Base-by-base conservation (phyloP, 2,329 filamentous ascomycete genomes). In the Cytospora piceae region DNA sequence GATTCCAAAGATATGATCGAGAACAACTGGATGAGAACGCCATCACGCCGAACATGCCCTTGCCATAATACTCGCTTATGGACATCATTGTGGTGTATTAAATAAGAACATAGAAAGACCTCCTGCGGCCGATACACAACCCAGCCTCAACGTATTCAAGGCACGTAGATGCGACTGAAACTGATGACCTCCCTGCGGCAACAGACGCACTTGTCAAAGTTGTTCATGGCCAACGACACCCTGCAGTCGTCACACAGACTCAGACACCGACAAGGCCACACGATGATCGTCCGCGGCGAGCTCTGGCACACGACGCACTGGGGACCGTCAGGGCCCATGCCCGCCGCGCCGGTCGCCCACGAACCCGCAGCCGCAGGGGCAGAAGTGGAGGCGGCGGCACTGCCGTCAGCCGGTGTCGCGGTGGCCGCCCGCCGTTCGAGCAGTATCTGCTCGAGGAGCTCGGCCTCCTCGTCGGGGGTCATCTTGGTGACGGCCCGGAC, bases 211-310 rank as follows among this genome's bases (percentile, higher is more conserved):
- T 92, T 96, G 69, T 94, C 92, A 75, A 96, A 98, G 76, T 98
- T 98, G 76, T 97, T 96, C 88, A 96, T 94, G 4, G 95, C 95
- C 68, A 98, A 83, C 53, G 92, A 94, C 42, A 98, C 91, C 37
- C 95, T 85, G 75, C 95, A 98, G 71, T 98, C 95, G 76, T 99
- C 95, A 75, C 95, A 98, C 15, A 98, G 83, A 71, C 92, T 94
- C 65, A 99, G 83, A 75, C 95, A 99, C 2, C 95, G 91, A 75
- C 95, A 99, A 0, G 95, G 95, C 95, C 95, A 98, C 2, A 97
- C 90, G 63, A 99, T 91, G 67, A 98, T 91, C 9, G 92, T 96
- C 22, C 95, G 85, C 3, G 93, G 88, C n/a, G 86, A 85, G 63
- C 88, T 88, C 76, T 98, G 94, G 74, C 95, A 99, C 5, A 99